Conservation (phyloP, 2,329 filamentous ascomycete species). For the Tolypocladium album region DNA sequence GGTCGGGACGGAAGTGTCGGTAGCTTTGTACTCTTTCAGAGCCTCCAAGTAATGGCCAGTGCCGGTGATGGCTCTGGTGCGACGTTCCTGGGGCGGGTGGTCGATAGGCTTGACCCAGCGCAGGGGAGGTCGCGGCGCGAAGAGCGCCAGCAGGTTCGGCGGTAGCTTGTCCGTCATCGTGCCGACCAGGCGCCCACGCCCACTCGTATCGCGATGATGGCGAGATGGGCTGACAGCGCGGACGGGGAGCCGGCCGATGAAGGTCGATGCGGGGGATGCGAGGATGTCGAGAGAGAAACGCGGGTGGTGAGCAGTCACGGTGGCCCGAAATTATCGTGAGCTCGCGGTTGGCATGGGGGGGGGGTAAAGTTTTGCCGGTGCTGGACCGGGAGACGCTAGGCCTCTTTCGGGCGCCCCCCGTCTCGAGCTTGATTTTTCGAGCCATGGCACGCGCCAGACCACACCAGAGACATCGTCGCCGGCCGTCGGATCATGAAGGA, state of each 20-base stretch:
- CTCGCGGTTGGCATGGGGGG: constrained; percentile 1
- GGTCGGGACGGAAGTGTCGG: constrained; percentile 66
- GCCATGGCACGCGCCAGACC: background rate
- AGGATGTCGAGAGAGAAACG: background rate
- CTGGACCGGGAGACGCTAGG: constrained; percentile 13
- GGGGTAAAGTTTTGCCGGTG: constrained; percentile 11
- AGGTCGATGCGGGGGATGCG: background rate
- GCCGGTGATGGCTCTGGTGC: constrained; percentile 61
- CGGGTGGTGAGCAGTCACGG: background rate
- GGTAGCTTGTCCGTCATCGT: constrained; percentile 94
- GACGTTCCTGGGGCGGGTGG: constrained; percentile 70
- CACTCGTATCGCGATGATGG: background rate
- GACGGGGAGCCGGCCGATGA: background rate
- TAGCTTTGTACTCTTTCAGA: constrained; percentile 67
- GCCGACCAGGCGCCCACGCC: constrained; percentile 1
- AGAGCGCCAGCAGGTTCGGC: constrained; percentile 83
- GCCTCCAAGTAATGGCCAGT: constrained; percentile 65
- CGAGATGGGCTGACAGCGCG: background rate
- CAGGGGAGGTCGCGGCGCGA: constrained; percentile 85
- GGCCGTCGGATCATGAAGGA: constrained; percentile 16
- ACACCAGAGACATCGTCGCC: constrained; percentile 8
- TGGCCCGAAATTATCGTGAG: constrained; percentile 7
- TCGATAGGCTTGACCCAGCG: constrained; percentile 81
- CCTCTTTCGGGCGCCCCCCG: constrained; percentile 8
- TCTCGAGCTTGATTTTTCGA: constrained; percentile 4